Base-by-base conservation (phyloP, 129 eudicot species). In the Pulicaria dysenterica region DNA sequence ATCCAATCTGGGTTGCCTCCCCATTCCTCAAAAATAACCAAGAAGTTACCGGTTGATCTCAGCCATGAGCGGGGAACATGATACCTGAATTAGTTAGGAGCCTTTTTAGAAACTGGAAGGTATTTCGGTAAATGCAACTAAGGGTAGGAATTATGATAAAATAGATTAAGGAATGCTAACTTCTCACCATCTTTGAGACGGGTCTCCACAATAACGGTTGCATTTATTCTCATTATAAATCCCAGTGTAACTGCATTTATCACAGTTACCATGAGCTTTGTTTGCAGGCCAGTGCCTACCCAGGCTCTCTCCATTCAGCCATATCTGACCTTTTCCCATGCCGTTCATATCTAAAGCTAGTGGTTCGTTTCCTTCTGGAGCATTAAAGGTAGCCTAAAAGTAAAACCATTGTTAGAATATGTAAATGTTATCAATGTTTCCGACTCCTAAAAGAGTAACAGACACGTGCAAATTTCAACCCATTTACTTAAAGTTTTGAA, bases 241-340 rank as follows among this genome's bases (percentile, higher is more conserved):
- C 37, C 96, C 98, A 0, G 91, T 81, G 76, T 92, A 92, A 56
- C 67, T 83, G 75, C 98, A 92, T 47, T 51, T 45, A 44, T 82
- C 80, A 43, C 97, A 92, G 73, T 51, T 81, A 17, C 89, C 97
- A 11, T 39, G 69, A 38, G 96, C 91, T 74, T 66, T 83, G 66
- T 86, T 73, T 60, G 69, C 91, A 11, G 94, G 87, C 97, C 97
- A 91, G 67, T 91, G 88, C 53, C 97, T 86, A 19, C 97, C 97
- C 3, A 88, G 45, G 57, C 82, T 80, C 78, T 91, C 79, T 2
- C 97, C 96, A 15, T 91, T 88, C 38, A 91, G 63, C 95, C 95
- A 91, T 37, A 86, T 76, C 72, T 91, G 80, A 56, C 97, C 97
- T 86, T 91, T 91, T 16, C 96, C 97, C 97, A 91, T 91, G 70